Conservation (phyloP, 2,329 filamentous ascomycete genomes). For the Aspergillus sp. region DNA sequence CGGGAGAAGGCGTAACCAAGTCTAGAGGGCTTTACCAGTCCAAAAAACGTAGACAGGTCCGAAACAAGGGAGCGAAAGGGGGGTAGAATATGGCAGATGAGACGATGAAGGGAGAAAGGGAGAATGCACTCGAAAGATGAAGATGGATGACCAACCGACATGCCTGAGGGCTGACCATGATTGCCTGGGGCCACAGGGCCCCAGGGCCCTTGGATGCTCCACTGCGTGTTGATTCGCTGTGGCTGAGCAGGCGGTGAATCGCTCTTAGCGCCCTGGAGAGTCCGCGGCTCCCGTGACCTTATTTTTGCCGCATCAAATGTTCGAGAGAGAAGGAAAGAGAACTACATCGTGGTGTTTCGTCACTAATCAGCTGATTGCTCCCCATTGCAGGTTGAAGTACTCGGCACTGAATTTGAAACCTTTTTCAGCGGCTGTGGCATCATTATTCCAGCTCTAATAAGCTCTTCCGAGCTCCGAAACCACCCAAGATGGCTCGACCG, state of each 20-base stretch:
- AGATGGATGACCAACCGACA: constrained; percentile 16
- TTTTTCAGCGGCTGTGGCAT: neutral
- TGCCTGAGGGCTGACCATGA: constrained; percentile 4
- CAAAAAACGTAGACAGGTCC: neutral
- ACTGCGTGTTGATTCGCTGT: constrained; percentile 12
- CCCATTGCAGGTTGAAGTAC: neutral
- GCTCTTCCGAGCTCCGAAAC: constrained; percentile 28
- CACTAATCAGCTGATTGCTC: neutral
- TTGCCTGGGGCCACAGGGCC: constrained; percentile 7
- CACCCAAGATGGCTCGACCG: neutral
- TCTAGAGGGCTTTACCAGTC: constrained; percentile 14
- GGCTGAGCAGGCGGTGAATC: constrained; percentile 13
- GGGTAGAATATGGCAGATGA: constrained; percentile 23
- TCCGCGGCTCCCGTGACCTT: constrained; percentile 12
- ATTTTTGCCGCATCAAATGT: neutral
- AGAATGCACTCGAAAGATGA: constrained; percentile 24
- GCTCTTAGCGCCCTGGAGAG: neutral
- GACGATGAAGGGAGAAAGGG: constrained; percentile 29
- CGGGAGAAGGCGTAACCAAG: constrained; percentile 27
- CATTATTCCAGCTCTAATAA: constrained; percentile 12
- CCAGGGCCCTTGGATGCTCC: neutral
- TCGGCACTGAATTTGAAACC: neutral
- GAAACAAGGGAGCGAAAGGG: constrained; percentile 22
- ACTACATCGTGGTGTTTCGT: neutral
- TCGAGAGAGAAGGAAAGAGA: neutral